These are phyloP conservation scores for Scutellaria minor DNA, from an alignment of 257 asterid species.

Conservation along the genomic window DNA sequence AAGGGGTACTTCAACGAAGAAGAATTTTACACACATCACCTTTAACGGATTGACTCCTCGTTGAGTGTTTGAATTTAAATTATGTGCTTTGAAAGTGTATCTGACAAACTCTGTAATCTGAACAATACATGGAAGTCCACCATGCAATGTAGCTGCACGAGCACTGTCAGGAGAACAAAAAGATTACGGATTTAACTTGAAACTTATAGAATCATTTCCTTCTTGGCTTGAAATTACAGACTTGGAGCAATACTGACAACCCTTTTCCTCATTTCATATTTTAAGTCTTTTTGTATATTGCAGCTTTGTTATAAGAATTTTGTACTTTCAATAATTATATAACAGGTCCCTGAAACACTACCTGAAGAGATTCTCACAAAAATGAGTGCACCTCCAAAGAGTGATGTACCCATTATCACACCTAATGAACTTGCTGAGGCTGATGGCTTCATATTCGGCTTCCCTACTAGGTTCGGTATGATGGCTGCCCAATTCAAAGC, in stretches of 20 bases:
- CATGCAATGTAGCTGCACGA: not conserved
- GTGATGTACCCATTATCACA: slow-evolving; percentile 62
- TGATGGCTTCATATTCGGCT: slow-evolving; percentile 80
- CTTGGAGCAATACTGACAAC: slow-evolving; percentile 10
- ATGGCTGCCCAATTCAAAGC: slow-evolving; percentile 94
- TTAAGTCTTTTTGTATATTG: not conserved
- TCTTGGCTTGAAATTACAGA: slow-evolving; percentile 11
- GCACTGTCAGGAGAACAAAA: not conserved
- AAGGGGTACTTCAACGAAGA: not conserved
- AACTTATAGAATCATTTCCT: not conserved
- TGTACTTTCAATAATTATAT: slow-evolving; percentile 18
- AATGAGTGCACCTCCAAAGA: slow-evolving; percentile 84
- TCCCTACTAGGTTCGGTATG: slow-evolving; percentile 86
- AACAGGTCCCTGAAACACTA: slow-evolving; percentile 77
- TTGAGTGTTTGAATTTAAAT: slow-evolving; percentile 14
- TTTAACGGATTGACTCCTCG: not conserved
- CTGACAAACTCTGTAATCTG: not conserved
- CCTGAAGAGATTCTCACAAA: slow-evolving; percentile 70
- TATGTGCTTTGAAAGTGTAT: slow-evolving; percentile 3
- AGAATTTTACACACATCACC: not conserved
- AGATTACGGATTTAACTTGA: not conserved
- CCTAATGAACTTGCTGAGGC: slow-evolving; percentile 76
- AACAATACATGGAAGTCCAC: not conserved
- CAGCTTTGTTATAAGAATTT: slow-evolving; percentile 3
- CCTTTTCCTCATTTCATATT: not conserved